A percentile compares a stretch with the other conserved stretches of the same genome.
Evolutionary conservation across 768 basidiomycete species (phyloP).

Genomic region (Rhodotorula taiwanensis): DNA sequence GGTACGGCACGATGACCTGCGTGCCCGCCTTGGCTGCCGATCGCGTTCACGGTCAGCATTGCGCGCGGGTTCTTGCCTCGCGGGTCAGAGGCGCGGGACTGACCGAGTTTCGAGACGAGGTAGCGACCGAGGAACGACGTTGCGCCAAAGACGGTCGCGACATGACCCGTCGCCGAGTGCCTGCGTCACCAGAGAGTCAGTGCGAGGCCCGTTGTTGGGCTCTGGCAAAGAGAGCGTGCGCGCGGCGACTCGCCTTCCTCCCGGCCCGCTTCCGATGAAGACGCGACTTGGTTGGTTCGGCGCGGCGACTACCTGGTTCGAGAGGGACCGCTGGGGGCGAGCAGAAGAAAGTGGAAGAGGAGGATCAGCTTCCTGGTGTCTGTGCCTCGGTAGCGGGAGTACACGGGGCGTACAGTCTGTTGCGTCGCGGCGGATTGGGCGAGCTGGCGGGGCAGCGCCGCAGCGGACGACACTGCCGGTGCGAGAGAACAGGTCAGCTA

Average conservation of each 20-base stretch:
- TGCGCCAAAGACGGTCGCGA: conserved; percentile 92
- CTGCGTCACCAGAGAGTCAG: conserved; percentile 55
- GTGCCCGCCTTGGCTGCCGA: conserved; percentile 74
- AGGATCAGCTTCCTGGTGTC: not conserved
- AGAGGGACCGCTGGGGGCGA: conserved; percentile 7
- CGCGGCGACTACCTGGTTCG: conserved; percentile 17
- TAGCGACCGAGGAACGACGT: conserved; percentile 94
- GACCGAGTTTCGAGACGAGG: conserved; percentile 86
- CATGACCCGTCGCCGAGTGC: conserved; percentile 88
- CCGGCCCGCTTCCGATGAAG: conserved; percentile 26
- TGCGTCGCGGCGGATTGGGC: conserved; percentile 16
- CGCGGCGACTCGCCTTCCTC: conserved; percentile 25
- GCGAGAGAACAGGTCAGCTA: not conserved
- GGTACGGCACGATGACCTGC: conserved; percentile 88
- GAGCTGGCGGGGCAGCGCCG: conserved; percentile 19
- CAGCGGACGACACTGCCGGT: conserved; percentile 1
- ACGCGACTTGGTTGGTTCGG: conserved; percentile 25
- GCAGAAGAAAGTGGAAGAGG: not conserved
- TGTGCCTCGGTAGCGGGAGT: not conserved
- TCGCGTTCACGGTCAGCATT: not conserved
- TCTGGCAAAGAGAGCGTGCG: not conserved
- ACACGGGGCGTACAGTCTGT: conserved; percentile 7
- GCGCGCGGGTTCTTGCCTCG: not conserved
- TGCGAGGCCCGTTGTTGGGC: not conserved
- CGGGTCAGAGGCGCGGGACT: conserved; percentile 38